Evolutionary conservation across 1,284 basidiomycete genomes (phyloP).

Genomic region (Coriolopsis trogii): DNA sequence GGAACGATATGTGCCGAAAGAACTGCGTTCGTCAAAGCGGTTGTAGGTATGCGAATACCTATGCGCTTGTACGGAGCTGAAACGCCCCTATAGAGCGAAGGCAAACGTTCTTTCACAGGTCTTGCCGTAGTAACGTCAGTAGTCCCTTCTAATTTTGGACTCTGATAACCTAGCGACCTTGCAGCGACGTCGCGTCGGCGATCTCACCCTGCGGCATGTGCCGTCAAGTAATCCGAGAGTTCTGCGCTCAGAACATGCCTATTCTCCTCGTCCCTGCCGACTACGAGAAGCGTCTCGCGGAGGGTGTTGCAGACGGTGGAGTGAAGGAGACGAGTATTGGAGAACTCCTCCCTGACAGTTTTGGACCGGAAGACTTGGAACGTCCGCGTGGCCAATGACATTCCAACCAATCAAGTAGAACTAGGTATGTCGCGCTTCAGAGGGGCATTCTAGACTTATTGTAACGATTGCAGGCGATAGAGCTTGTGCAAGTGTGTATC

Average conservation of each 20-base stretch:
- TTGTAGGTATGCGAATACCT: constrained; percentile 52
- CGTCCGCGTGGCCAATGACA: constrained; percentile 41
- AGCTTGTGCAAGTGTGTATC: too few species aligned
- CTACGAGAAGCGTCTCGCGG: constrained; percentile 49
- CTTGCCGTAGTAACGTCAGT: constrained; percentile 75
- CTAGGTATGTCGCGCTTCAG: too few species aligned
- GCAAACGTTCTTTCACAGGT: constrained; percentile 64
- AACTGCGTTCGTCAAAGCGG: constrained; percentile 86
- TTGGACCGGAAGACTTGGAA: constrained; percentile 82
- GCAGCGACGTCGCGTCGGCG: constrained; percentile 63
- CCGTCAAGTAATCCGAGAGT: constrained; percentile 90
- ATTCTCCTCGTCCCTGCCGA: constrained; percentile 77
- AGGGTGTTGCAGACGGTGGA: constrained; percentile 49
- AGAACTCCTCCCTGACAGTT: constrained; percentile 83
- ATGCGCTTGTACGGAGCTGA: not conserved
- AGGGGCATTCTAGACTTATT: too few species aligned
- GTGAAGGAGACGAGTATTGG: constrained; percentile 69
- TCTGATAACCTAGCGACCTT: not conserved
- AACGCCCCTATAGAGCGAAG: constrained; percentile 70
- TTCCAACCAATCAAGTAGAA: too few species aligned
- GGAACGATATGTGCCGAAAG: constrained; percentile 88
- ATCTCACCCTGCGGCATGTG: constrained; percentile 91
- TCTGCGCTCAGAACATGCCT: constrained; percentile 77
- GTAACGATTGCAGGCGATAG: too few species aligned
- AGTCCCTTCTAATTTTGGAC: not conserved